Percentiles rank a stretch among this genome's conserved stretches.
Conservation (phyloP, 2,329 filamentous ascomycete species). For the Penicillium aurantiogriseum region DNA sequence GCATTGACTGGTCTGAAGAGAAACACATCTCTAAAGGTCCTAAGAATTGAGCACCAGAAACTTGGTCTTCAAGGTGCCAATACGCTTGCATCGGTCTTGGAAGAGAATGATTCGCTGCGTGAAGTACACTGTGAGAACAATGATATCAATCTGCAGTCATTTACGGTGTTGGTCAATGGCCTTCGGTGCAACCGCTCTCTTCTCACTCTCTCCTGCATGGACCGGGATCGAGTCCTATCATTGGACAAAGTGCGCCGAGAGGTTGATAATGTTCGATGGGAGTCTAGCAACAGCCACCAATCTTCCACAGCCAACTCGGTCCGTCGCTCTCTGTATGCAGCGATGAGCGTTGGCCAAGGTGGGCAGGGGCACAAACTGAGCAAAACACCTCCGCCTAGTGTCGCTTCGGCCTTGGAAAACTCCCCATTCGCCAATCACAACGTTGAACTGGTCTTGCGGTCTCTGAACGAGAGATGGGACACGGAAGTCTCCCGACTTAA, state of each 20-base stretch:
- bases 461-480: conserved; percentile 48
- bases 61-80: conserved; percentile 68
- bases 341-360: conserved; percentile 35
- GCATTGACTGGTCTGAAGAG: conserved; percentile 63
- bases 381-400: conserved; percentile 29
- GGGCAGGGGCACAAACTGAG: conserved; percentile 32
- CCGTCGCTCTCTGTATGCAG: conserved; percentile 45
- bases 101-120: conserved; percentile 60
- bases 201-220: conserved; percentile 62
- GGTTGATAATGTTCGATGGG: conserved; percentile 52
- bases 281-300: conserved; percentile 29
- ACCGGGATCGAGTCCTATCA: conserved; percentile 59
- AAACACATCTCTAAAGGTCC: conserved; percentile 60
- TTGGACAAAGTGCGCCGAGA: conserved; percentile 60
- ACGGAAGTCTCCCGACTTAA: conserved; percentile 43
- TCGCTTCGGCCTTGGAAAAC: conserved; percentile 21
- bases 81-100: conserved; percentile 66
- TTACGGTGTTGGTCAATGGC: conserved; percentile 67
- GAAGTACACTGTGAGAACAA: conserved; percentile 72
- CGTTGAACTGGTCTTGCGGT: conserved; percentile 42
- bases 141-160: conserved; percentile 67
- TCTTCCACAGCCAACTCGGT: conserved; percentile 40
- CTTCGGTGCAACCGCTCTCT: conserved; percentile 65
- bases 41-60: conserved; percentile 67
- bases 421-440: conserved; percentile 37